Evolutionary conservation across 2,329 filamentous ascomycete genomes (phyloP), one percentile per base, ranked within the genome.

Genomic region (Colletotrichum sp.): DNA sequence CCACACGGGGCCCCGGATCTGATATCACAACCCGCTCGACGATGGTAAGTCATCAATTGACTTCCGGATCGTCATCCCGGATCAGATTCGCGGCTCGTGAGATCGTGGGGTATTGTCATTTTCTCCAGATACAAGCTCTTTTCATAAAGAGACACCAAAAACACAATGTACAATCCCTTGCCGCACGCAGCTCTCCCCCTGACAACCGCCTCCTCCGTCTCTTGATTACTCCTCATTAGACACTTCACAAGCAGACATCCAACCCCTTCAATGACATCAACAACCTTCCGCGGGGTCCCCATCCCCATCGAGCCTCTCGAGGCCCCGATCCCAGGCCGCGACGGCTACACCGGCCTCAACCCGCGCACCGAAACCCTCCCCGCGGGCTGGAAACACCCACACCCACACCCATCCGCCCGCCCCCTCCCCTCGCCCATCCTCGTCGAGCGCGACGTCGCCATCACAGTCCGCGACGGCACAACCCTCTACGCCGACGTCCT

Each of bases 391-490:
- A 84, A 83, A 63, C 81, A 82, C 15, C 82, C 85, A 0, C 81
- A 82, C 15, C 82, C 85, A 0, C 27, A 36, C 16, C 59, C 44
- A 25, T 59, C 69, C 39, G 28, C 71, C 8, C 71, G 71, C 4
- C 66, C 71, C 2, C 25, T 74, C 8, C 65, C 66, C 19, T 59
- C 55, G 44, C 44, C 61, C 61, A 87, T 88, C 59, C 80, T 79
- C 2, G 78, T 88, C n/a, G 85, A 88, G 8, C 86, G 87, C 71
- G 87, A 88, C 78, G 83, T 88, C 34, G 83, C 84, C 48, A 85
- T 75, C 68, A 71, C 68, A 9, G 81, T 86, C 2, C 82, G 86
- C 61, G 86, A 89, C 75, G 87, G 87, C 25, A 80, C 76, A 13
- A 80, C 80, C 1, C 80, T 89, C 1, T 88, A 87, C 76, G 82